Evolutionary conservation across 2,329 filamentous ascomycete genomes (phyloP).

Genomic region (Seiridium unicorne): DNA sequence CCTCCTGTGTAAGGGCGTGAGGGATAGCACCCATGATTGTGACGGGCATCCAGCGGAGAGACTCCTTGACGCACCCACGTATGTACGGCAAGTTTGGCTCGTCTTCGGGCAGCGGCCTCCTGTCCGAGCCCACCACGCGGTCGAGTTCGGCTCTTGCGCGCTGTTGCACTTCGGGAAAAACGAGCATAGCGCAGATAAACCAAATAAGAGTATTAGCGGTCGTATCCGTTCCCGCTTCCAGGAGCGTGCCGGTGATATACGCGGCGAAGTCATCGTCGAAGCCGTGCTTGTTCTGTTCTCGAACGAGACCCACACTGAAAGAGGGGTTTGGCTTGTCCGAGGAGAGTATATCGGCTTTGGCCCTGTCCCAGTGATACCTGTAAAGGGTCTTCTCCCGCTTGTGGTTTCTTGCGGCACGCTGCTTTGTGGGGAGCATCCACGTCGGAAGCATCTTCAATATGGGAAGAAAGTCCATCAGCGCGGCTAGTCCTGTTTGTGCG

Average conservation of each 20-base stretch:
- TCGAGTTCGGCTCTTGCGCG: constrained; percentile 15
- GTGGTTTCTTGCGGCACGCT: constrained; percentile 40
- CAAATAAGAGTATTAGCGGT: constrained; percentile 42
- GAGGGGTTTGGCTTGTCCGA: constrained; percentile 29
- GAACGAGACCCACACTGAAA: constrained; percentile 19
- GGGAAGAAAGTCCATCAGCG: constrained; percentile 44
- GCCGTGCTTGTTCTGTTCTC: constrained; percentile 23
- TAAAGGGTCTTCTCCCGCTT: constrained; percentile 27
- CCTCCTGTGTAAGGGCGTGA: constrained; percentile 12
- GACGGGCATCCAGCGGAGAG: constrained; percentile 14
- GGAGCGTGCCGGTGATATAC: constrained; percentile 25
- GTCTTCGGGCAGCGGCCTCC: constrained; percentile 9
- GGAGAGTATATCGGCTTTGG: constrained; percentile 31
- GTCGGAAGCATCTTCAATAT: constrained; percentile 42
- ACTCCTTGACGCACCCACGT: constrained; percentile 11
- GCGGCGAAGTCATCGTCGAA: constrained; percentile 31
- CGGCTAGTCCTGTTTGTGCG: constrained; percentile 34
- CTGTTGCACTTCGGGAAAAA: constrained; percentile 28
- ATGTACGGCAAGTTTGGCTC: constrained; percentile 14
- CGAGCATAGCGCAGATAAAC: constrained; percentile 45
- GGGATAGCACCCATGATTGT: constrained; percentile 10
- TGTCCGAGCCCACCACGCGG: constrained; percentile 5
- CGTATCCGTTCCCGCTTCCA: constrained; percentile 36
- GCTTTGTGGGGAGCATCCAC: constrained; percentile 33
- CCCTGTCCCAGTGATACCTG: constrained; percentile 36